phyloP scores from a whole-genome alignment of 2,329 filamentous ascomycete species.

The Ophiosphaerella narmari region DNA sequence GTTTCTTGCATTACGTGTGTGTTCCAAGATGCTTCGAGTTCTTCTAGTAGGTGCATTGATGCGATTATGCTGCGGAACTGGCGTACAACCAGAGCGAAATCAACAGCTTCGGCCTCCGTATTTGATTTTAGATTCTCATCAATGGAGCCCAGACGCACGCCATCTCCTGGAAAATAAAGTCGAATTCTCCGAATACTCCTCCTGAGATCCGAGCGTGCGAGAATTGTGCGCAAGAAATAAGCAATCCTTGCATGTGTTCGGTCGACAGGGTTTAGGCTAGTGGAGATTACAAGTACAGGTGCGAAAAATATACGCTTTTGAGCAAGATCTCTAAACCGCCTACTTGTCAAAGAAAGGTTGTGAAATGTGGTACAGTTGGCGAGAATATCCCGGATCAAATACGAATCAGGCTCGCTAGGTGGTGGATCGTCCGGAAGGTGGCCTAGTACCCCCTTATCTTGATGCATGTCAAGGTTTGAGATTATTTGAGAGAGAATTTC shows the following conservation, averaged over 20 bases:
- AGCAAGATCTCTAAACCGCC: constrained; percentile 10
- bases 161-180: constrained; percentile 3
- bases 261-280: background rate
- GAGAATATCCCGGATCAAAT: constrained; percentile 11
- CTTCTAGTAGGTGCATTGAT: constrained; percentile 3
- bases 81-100: background rate
- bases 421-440: constrained; percentile 17
- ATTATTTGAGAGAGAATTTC: constrained; percentile 19
- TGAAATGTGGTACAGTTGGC: constrained; percentile 1
- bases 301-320: constrained; percentile 8
- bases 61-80: background rate
- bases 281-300: constrained; percentile 4
- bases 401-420: constrained; percentile 4
- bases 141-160: background rate
- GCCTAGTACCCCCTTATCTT: constrained; percentile 11
- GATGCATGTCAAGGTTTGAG: constrained; percentile 10
- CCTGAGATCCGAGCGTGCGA: constrained; percentile 4
- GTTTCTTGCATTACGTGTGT: too few relatives aligned
- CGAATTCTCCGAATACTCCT: constrained; percentile 14
- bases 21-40: background rate
- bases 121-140: background rate
- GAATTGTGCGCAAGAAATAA: constrained; percentile 4
- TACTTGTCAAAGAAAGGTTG: constrained; percentile 18
- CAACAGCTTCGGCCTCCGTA: background rate
- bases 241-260: background rate